Evolutionary conservation across 495 filamentous ascomycete genomes (phyloP).

Genomic region (Hyaloscypha bicolor): DNA sequence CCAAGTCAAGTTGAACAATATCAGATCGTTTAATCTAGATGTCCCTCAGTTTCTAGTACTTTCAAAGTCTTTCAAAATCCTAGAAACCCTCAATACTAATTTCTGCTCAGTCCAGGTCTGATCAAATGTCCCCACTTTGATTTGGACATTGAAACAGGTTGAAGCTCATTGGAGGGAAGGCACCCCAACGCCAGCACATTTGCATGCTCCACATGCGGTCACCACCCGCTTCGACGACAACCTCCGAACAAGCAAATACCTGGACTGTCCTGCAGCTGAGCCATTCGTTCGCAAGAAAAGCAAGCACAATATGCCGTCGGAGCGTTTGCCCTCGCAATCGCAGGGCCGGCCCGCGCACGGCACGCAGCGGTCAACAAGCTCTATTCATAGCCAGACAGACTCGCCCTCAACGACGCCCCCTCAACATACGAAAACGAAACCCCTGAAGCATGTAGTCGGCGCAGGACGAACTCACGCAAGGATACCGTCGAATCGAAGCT

Average conservation of each 20-base stretch:
- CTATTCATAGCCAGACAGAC: constrained; percentile 25
- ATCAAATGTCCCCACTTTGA: too few relatives aligned
- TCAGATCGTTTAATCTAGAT: too few relatives aligned
- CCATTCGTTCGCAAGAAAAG: constrained; percentile 19
- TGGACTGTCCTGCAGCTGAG: constrained; percentile 18
- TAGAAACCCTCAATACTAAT: too few relatives aligned
- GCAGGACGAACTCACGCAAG: constrained; percentile 25
- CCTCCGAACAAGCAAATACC: constrained; percentile 18
- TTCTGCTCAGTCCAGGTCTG: too few relatives aligned
- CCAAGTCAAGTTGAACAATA: too few relatives aligned
- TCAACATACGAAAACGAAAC: constrained; percentile 23
- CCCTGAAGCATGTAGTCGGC: constrained; percentile 33
- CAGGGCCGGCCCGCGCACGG: constrained; percentile 15
- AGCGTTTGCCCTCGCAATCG: constrained; percentile 26
- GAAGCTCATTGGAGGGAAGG: too few relatives aligned
- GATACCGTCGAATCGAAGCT: constrained; percentile 28
- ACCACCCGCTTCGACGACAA: not conserved
- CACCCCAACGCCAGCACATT: not conserved
- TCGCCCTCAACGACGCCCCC: constrained; percentile 29
- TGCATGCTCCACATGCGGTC: not conserved
- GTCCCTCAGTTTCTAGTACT: too few relatives aligned
- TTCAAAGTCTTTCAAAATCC: too few relatives aligned
- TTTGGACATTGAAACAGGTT: too few relatives aligned
- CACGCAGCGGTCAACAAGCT: constrained; percentile 25
- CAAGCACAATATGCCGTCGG: constrained; percentile 31